phyloP scores from a whole-genome alignment of 768 basidiomycete species.

The Boletus reticuloceps region DNA sequence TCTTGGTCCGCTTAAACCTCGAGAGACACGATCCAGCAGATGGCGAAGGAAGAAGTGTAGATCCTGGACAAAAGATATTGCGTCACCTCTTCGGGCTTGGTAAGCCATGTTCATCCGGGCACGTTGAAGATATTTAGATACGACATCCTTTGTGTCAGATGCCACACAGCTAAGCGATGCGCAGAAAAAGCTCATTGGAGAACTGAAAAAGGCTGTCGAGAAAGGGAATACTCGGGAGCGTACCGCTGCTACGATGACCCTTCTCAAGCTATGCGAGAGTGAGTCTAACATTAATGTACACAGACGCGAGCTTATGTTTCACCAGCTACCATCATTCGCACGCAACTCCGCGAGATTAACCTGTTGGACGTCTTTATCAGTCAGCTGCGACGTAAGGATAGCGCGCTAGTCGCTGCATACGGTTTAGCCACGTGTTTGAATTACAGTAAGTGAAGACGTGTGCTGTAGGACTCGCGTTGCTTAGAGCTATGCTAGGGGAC shows the following conservation, averaged over 20 bases:
- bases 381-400: conserved; percentile 15
- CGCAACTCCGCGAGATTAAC: conserved; percentile 2
- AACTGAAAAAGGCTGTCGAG: conserved; percentile 4
- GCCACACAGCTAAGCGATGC: not conserved
- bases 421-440: conserved; percentile 17
- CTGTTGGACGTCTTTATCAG: conserved; percentile 12
- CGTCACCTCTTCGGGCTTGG: conserved; percentile 18
- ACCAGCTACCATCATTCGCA: conserved; percentile 7
- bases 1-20: conserved; percentile 7
- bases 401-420: conserved; percentile 21
- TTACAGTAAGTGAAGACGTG: conserved; percentile 6
- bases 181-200: conserved; percentile 11
- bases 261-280: conserved; percentile 24
- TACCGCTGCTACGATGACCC: conserved; percentile 21
- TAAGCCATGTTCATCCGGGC: not conserved
- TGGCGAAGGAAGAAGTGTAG: not conserved
- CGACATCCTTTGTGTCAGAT: not conserved
- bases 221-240: conserved; percentile 9
- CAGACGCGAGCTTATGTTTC: not conserved
- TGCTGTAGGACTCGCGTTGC: not conserved
- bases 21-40: not conserved
- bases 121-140: not conserved
- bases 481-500: conserved; percentile 2
- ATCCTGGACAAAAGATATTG: conserved; percentile 4
- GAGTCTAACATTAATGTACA: not conserved